Base-by-base conservation (phyloP, 306 rosid species). In the Phaseolus lunatus region DNA sequence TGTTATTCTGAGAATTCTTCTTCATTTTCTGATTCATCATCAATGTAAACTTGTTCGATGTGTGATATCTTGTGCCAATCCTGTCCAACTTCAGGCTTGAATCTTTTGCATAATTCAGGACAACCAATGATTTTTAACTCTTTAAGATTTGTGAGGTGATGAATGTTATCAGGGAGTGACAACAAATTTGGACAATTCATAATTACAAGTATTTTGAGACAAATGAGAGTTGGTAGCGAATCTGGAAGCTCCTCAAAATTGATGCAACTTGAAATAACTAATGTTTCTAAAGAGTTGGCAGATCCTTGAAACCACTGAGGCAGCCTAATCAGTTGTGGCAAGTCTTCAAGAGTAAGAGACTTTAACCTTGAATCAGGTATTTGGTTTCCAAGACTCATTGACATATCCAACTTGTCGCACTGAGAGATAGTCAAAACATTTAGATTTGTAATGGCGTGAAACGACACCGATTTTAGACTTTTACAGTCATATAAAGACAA, bases 251-350 rank as follows among this genome's bases (percentile, higher is more conserved):
- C 31, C 33, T 56, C n/a, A 11, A 56, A n/a, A 56, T 56, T 22
- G 0, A 3, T 1, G 9, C 63, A 56, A 0, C 0, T 0, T 0
- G 0, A 0, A 9, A 12, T 56, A 0, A 2, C 0, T 15, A 56
- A 19, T 33, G 33, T 3, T 1, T 23, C n/a, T 23, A 56, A 23
- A 1, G 63, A 23, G 16, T 56, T 56, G 2, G 5, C 5, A 22
- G 33, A 56, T 56, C 31, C 63, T 23, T 23, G 7, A 31, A 56
- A 11, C 63, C 63, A 56, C 1, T 11, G 33, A 22, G 63, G 63
- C 63, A 56, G 23, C 12, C 33, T 56, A 33, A 56, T 3, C n/a
- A 56, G 8, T 6, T 23, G 31, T 11, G 31, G 15, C 16, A 54
- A 54, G 22, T 0, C 4, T 7, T 0, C 2, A 22, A 54, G 62